Base-by-base conservation (phyloP, 768 basidiomycete genomes). In the Crucibulum laeve region DNA sequence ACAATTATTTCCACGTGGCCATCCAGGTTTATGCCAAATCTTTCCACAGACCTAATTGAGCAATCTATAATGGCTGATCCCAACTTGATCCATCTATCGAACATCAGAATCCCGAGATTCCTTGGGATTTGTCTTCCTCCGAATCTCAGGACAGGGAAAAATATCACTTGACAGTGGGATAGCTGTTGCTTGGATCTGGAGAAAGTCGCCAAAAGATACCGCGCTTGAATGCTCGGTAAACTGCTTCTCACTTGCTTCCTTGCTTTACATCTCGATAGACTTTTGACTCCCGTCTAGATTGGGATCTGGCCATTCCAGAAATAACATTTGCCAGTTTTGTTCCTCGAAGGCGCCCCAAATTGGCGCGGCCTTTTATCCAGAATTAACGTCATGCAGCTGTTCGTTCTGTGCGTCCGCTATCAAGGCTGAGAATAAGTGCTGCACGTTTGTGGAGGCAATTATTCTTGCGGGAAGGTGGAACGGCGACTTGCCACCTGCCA, bases 91-190 rank as follows among this genome's bases (percentile, higher is more conserved):
- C 14, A n/a, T 14, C 24, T 10, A 7, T 23, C 14, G 44, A 48
- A 39, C 45, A 56, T 56, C 54, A 46, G 44, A 60, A 62, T 58
- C 61, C 56, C 45, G 45, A 53, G 57, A 48, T 57, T 60, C 43
- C 53, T 40, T 40, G 32, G 54, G 54, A 51, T 54, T 60, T 40
- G 28, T 42, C 25, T 19, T 42, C 8, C 23, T 22, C 39, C 18
- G 39, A 40, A 40, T 40, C 39, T 25, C 23, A 25, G 11, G 18
- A 8, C 23, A 21, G 22, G 28, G 26, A 40, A 42, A 48, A 44
- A 49, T 42, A 49, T 43, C 46, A 41, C 24, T 6, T 40, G 39
- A 43, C 26, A 43, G 17, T 19, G 17, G 11, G 19, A 41, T 40
- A 44, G 49, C 34, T 51, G n/a, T n/a, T n/a, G n/a, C n/a, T n/a